Evolutionary conservation across 1,139 yeast species (phyloP), one percentile per base, ranked within the genome.

Genomic region (Saccharomyces hybrid): DNA sequence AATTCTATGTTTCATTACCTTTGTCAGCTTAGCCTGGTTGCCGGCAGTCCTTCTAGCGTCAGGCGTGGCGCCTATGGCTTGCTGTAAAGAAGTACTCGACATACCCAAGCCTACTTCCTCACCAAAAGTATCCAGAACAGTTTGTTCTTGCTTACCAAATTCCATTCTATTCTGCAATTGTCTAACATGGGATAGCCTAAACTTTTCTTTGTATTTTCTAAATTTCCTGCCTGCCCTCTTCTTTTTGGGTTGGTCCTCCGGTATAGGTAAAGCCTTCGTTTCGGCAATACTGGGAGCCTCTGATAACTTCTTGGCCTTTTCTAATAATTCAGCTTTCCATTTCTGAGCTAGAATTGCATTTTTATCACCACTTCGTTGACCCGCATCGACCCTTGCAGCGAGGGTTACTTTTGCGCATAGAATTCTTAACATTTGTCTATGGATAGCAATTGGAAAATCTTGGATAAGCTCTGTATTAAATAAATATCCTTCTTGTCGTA

Each of bases 161-260:
- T 79, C 86, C 81, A 91, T 79, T 62, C 88, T 81, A 67, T 91
- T 90, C 63, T 89, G 96, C 1, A 96, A 87, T 62, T 83, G 84
- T 42, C 91, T 84, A 48, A 88, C 69, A 52, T 90, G 96, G 0
- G 96, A 86, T 78, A 86, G 79, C 64, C 84, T 84, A 71, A 86
- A 84, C 64, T 87, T 82, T 66, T 90, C 89, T 67, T 87, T 88
- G 75, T 83, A 80, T 70, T 89, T 89, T 51, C 96, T 76, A 60
- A 86, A 78, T 57, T 91, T 75, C 60, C 83, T 75, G 0, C 99
- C 99, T 1, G 96, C 98, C 63, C 99, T 77, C 62, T 85, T 86
- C 70, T 88, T 88, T 4, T 93, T 83, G 50, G 84, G 81, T 55
- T 77, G 78, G 56, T 91, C 97, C 46, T 80, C 76, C 0, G 99